Percentiles rank a stretch among this genome's conserved stretches.
Conservation (phyloP, 2,329 filamentous ascomycete species). For the Cercospora sp. region DNA sequence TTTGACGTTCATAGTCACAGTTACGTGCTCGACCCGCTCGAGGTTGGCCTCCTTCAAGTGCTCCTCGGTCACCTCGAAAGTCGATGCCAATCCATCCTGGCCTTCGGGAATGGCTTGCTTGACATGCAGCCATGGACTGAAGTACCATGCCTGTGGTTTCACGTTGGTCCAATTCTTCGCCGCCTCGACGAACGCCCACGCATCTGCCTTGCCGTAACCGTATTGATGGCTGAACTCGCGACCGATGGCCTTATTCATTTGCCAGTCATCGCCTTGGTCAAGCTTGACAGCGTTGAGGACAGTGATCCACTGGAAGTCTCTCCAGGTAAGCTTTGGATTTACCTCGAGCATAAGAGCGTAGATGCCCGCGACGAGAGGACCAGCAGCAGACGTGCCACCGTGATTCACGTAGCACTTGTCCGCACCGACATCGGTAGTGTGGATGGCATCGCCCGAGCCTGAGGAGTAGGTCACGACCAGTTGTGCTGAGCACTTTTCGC, state of each 20-base stretch:
- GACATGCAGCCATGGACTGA: conserved; percentile 91
- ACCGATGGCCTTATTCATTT: conserved; percentile 70
- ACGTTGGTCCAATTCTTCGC: conserved; percentile 85
- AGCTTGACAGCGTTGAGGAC: conserved; percentile 81
- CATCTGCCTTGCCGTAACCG: conserved; percentile 94
- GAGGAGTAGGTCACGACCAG: conserved; percentile 96
- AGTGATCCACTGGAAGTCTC: conserved; percentile 90
- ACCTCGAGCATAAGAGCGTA: conserved; percentile 84
- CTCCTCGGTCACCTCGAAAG: conserved; percentile 78
- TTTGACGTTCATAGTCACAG: conserved; percentile 93
- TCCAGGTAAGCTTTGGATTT: conserved; percentile 85
- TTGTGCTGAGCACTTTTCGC: conserved; percentile 92
- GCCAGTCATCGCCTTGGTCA: conserved; percentile 77
- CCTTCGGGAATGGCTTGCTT: conserved; percentile 84
- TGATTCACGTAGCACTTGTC: conserved; percentile 79
- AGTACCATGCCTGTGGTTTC: conserved; percentile 94
- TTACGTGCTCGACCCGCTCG: conserved; percentile 87
- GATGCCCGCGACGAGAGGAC: conserved; percentile 87
- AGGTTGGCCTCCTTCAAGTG: conserved; percentile 83
- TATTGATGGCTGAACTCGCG: conserved; percentile 91
- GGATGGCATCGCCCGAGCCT: conserved; percentile 83
- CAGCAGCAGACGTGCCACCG: conserved; percentile 92
- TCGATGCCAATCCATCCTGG: conserved; percentile 71
- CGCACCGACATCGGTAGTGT: conserved; percentile 88
- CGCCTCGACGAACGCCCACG: conserved; percentile 77